These are phyloP conservation scores for Asterionellopsis glacialis DNA, from an alignment of 108 stramenopile genomes.

Conservation along the genomic window DNA sequence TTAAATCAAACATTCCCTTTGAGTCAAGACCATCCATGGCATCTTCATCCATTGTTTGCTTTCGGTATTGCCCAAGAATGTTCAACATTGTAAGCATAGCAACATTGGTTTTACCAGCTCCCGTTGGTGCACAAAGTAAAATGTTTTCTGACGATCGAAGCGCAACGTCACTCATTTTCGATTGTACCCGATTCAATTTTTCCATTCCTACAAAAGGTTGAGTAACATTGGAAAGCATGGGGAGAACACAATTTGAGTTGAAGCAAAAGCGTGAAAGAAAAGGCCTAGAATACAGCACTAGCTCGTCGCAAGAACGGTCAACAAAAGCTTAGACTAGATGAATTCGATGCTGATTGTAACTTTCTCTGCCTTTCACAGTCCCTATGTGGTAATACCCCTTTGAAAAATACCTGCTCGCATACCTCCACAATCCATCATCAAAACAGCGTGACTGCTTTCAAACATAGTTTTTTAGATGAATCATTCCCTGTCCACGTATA, in stretches of 20 bases:
- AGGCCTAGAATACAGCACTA: too few relatives aligned
- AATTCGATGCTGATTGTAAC: neutral
- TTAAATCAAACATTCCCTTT: slow-evolving; percentile 65
- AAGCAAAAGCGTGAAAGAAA: neutral
- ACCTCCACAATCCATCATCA: too few relatives aligned
- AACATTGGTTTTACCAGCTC: slow-evolving; percentile 97
- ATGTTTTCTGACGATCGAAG: slow-evolving; percentile 88
- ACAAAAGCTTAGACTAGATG: neutral
- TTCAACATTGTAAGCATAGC: slow-evolving; percentile 94
- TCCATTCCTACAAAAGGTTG: slow-evolving; percentile 54
- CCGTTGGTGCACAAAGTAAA: slow-evolving; percentile 98
- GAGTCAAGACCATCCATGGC: slow-evolving; percentile 36
- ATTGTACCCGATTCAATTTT: slow-evolving; percentile 96
- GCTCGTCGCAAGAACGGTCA: too few relatives aligned
- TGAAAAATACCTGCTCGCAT: too few relatives aligned
- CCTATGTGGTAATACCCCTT: too few relatives aligned
- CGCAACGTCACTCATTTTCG: slow-evolving; percentile 88
- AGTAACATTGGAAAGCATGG: neutral
- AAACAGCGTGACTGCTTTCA: too few relatives aligned
- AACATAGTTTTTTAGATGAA: too few relatives aligned
- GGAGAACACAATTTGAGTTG: neutral
- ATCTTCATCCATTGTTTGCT: slow-evolving; percentile 31
- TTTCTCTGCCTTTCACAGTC: too few relatives aligned
- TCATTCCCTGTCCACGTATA: too few relatives aligned
- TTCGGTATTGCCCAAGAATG: slow-evolving; percentile 88